Evolutionary conservation across 2,329 filamentous ascomycete genomes (phyloP).

Genomic region (Lomentospora prolificans): DNA sequence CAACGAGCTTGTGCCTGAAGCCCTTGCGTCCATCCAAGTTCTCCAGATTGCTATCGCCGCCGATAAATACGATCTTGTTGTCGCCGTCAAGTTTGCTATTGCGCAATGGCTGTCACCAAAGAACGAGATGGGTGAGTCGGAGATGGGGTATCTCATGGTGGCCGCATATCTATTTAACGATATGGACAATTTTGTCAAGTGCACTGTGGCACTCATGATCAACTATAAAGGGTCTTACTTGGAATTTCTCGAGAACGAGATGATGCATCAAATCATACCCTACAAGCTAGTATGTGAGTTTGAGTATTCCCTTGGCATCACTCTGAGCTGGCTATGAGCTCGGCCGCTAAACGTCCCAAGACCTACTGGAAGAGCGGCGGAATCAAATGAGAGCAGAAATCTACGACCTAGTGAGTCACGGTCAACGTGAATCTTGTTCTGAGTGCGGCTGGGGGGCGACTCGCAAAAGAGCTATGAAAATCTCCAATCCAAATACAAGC

Average conservation of each 20-base stretch:
- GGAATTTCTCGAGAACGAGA: neutral
- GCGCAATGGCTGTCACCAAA: neutral
- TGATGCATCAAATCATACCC: neutral
- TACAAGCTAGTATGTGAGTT: neutral
- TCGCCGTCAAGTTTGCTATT: constrained; percentile 2
- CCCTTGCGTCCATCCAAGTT: constrained; percentile 10
- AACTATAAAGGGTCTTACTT: neutral
- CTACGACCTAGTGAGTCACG: neutral
- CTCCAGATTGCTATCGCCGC: constrained; percentile 8
- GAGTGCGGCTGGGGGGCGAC: neutral
- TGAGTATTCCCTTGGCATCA: no score
- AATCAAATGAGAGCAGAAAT: neutral
- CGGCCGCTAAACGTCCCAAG: neutral
- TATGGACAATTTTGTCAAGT: neutral
- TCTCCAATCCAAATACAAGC: neutral
- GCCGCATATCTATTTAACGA: neutral
- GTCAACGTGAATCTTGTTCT: neutral
- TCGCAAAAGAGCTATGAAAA: neutral
- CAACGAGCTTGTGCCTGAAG: neutral
- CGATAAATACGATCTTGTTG: constrained; percentile 8
- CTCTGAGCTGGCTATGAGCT: neutral
- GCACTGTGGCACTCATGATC: neutral
- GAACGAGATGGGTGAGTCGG: neutral
- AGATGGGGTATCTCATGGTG: neutral
- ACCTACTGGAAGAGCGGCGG: neutral